Conservation (phyloP, 1,284 basidiomycete species). For the Moesziomyces globuligerus region DNA sequence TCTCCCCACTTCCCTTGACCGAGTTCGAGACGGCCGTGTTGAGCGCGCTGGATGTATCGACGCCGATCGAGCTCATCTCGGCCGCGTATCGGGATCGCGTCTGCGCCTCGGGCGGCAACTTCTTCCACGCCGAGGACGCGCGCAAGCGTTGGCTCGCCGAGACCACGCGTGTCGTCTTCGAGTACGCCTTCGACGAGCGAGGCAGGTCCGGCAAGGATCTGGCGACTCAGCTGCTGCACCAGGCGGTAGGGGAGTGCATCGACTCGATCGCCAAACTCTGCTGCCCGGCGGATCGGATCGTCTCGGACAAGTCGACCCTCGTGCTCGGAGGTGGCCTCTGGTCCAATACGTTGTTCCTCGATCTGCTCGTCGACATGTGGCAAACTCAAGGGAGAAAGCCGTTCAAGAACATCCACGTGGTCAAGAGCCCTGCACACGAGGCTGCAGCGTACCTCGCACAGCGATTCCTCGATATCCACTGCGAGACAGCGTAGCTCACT, state of each 20-base stretch:
- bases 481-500: neutral
- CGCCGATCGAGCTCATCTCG: conserved; percentile 44
- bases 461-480: conserved; percentile 13
- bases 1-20: conserved; percentile 18
- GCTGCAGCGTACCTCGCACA: conserved; percentile 38
- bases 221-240: conserved; percentile 32
- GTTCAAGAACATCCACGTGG: conserved; percentile 46
- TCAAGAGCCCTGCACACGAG: conserved; percentile 55
- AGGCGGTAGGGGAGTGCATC: conserved; percentile 37
- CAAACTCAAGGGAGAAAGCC: conserved; percentile 23
- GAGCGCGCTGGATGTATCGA: conserved; percentile 18
- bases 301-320: conserved; percentile 30
- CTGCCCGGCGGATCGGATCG: conserved; percentile 19
- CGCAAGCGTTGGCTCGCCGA: conserved; percentile 62
- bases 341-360: conserved; percentile 43
- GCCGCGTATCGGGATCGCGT: conserved; percentile 43
- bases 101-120: conserved; percentile 38
- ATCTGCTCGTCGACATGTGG: conserved; percentile 39
- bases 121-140: conserved; percentile 49
- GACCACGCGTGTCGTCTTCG: conserved; percentile 54
- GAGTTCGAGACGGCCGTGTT: conserved; percentile 36
- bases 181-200: conserved; percentile 16
- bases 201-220: conserved; percentile 24
- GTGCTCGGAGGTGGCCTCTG: conserved; percentile 62
- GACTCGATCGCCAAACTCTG: conserved; percentile 41